Evolutionary conservation across 495 filamentous ascomycete genomes (phyloP).

Genomic region (Lophiotrema nucula): DNA sequence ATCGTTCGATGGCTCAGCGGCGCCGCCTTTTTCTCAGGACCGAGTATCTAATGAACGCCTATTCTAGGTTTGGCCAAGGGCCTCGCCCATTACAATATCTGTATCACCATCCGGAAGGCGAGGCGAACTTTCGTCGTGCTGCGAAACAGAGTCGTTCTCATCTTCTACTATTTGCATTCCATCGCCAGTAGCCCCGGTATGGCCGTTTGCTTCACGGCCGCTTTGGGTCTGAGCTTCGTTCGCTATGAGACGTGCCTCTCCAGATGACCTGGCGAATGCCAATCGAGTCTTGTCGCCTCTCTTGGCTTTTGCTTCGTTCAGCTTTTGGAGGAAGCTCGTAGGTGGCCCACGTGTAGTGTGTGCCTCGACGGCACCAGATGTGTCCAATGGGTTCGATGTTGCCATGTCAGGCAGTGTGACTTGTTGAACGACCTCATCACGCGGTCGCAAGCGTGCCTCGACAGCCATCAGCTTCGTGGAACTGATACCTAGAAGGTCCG

Average conservation of each 20-base stretch:
- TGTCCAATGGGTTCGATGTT: background rate
- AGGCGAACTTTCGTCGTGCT: too few relatives aligned
- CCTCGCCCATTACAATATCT: too few relatives aligned
- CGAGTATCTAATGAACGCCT: too few relatives aligned
- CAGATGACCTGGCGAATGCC: background rate
- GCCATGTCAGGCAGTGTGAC: background rate
- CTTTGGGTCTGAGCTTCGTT: too few relatives aligned
- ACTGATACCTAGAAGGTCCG: constrained; percentile 43
- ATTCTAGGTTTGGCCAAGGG: too few relatives aligned
- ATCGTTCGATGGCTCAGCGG: too few relatives aligned
- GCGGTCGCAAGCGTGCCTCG: constrained; percentile 30
- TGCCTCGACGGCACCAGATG: background rate
- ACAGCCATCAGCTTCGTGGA: constrained; percentile 44
- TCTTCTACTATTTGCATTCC: too few relatives aligned
- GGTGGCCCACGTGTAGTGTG: background rate
- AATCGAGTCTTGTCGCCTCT: constrained; percentile 13
- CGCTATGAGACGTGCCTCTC: background rate
- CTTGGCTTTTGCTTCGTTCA: constrained; percentile 20
- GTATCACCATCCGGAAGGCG: too few relatives aligned
- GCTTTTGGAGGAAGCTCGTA: constrained; percentile 2
- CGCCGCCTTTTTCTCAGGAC: too few relatives aligned
- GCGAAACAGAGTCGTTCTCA: too few relatives aligned
- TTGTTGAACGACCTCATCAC: constrained; percentile 22
- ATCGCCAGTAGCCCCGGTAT: too few relatives aligned
- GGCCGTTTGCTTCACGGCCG: too few relatives aligned